These are phyloP conservation scores for Arthonia radiata DNA, from an alignment of 495 filamentous ascomycete genomes.

Conservation along the genomic window DNA sequence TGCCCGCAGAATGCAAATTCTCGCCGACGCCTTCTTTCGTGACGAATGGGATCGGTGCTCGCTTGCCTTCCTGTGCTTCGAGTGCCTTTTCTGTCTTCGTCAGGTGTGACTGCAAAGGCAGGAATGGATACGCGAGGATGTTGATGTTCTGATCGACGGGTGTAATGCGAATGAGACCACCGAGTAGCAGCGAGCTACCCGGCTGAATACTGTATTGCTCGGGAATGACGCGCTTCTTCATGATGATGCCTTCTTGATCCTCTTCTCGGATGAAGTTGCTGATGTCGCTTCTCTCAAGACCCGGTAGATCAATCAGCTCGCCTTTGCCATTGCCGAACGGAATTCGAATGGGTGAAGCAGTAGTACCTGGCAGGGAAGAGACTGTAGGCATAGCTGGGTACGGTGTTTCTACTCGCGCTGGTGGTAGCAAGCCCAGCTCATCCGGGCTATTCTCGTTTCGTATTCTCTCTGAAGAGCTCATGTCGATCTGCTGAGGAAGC, in stretches of 20 bases:
- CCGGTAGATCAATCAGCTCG: conserved; percentile 87
- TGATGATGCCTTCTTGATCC: conserved; percentile 39
- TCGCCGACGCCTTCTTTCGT: conserved; percentile 28
- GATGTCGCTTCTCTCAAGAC: conserved; percentile 48
- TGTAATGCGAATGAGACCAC: conserved; percentile 74
- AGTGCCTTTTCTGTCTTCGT: conserved; percentile 58
- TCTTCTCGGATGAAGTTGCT: conserved; percentile 38
- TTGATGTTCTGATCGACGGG: conserved; percentile 34
- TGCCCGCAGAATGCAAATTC: conserved; percentile 40
- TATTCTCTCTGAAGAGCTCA: conserved; percentile 4
- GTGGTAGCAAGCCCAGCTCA: conserved; percentile 35
- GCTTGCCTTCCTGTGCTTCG: conserved; percentile 36
- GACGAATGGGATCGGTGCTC: too few species aligned
- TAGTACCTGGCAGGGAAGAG: conserved; percentile 74
- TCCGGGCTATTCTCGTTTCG: conserved; percentile 8
- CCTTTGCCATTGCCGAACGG: conserved; percentile 65
- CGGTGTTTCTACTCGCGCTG: conserved; percentile 39
- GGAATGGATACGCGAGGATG: conserved; percentile 55
- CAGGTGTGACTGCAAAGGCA: conserved; percentile 36
- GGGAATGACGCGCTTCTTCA: conserved; percentile 44
- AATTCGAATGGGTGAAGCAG: conserved; percentile 75
- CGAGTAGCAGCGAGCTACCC: conserved; percentile 62
- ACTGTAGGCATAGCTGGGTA: conserved; percentile 65
- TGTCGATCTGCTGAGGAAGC: conserved; percentile 1
- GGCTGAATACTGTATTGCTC: conserved; percentile 46